Conservation (phyloP, 208 protist species). For the Crithidia brevicula region DNA sequence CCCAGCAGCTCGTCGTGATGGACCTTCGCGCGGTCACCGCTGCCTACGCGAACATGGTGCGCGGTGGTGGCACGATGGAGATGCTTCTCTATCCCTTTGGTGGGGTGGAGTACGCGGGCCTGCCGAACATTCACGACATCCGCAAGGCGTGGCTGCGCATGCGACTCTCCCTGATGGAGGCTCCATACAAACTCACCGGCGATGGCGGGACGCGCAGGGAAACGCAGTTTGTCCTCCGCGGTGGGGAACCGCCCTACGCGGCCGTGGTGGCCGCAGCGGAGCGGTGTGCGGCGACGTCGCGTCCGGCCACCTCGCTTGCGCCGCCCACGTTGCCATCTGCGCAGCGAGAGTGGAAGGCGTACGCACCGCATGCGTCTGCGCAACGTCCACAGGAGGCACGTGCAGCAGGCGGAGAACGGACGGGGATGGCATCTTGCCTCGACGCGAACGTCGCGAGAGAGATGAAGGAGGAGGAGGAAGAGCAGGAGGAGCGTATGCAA, state of each 20-base stretch:
- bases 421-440: no score
- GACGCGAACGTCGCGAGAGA: no score
- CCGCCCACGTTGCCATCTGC: background rate
- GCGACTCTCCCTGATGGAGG: constrained; percentile 34
- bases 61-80: constrained; percentile 45
- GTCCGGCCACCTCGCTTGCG: background rate
- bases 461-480: background rate
- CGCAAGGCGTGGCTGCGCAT: constrained; percentile 34
- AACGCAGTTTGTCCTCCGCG: constrained; percentile 20
- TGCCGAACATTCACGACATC: constrained; percentile 59
- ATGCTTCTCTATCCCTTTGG: constrained; percentile 31
- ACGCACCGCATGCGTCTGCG: no score
- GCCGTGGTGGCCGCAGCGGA: constrained; percentile 32
- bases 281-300: background rate
- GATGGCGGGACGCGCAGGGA: background rate
- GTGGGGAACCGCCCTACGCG: constrained; percentile 27
- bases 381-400: background rate
- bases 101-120: constrained; percentile 38
- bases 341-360: background rate
- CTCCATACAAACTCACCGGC: constrained; percentile 18
- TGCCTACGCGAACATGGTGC: constrained; percentile 40
- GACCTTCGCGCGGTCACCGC: constrained; percentile 42
- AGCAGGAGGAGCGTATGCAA: background rate
- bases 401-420: background rate
- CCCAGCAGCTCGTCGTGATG: constrained; percentile 37